A percentile compares a stretch with the other conserved stretches of the same genome.
Evolutionary conservation across 1,139 yeast genomes (phyloP).

Genomic region (Magnusiomyces ingens): DNA sequence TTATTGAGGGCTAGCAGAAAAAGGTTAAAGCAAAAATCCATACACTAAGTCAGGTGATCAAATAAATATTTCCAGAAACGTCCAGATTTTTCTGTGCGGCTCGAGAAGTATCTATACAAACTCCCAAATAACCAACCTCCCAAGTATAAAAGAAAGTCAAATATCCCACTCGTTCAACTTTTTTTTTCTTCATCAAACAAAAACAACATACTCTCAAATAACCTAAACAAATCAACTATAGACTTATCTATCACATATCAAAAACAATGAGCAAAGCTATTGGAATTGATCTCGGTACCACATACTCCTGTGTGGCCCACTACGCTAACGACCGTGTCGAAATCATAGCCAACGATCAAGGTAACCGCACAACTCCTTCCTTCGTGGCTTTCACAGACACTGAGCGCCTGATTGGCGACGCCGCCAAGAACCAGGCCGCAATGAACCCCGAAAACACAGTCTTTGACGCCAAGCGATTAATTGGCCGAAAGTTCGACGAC

Average conservation of each 20-base stretch:
- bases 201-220: background rate
- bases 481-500: conserved; percentile 86
- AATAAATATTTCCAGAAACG: no score
- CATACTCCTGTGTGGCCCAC: conserved; percentile 98
- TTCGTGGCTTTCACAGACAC: conserved; percentile 94
- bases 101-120: no score
- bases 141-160: background rate
- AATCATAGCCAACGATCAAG: conserved; percentile 96
- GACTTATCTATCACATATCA: no score
- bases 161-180: background rate
- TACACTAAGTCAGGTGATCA: no score
- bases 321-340: conserved; percentile 86
- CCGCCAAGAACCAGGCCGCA: conserved; percentile 98
- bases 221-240: no score
- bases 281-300: conserved; percentile 94
- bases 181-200: background rate
- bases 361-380: conserved; percentile 97
- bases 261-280: conserved; percentile 33
- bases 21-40: no score
- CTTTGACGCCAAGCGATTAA: conserved; percentile 94
- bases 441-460: conserved; percentile 94
- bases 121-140: background rate
- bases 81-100: no score
- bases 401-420: conserved; percentile 97
- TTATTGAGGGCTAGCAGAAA: no score